Percentiles rank a stretch among this genome's conserved stretches.
These are phyloP conservation scores for Atkinsonella hypoxylon DNA, from an alignment of 2,329 filamentous ascomycete genomes.

Conservation along the genomic window DNA sequence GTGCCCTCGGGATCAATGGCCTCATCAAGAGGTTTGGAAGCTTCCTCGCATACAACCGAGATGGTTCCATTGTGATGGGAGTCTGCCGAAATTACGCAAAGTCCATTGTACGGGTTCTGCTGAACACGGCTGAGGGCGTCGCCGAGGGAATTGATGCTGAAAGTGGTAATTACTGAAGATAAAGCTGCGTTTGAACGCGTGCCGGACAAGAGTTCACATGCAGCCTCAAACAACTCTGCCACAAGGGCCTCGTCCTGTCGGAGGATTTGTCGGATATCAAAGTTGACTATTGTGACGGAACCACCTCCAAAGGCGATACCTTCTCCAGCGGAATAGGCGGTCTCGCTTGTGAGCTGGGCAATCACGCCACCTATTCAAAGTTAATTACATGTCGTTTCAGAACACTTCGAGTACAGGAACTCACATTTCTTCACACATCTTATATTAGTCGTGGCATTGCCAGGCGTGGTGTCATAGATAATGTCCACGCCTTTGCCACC, in stretches of 20 bases:
- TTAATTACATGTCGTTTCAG: not conserved
- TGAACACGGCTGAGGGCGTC: slow-evolving; percentile 17
- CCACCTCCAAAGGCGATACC: not conserved
- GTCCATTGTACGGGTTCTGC: slow-evolving; percentile 15
- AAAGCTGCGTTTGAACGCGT: not conserved
- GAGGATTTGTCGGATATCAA: slow-evolving; percentile 22
- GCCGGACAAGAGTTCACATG: slow-evolving; percentile 7
- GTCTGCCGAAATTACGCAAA: slow-evolving; percentile 10
- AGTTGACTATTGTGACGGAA: slow-evolving; percentile 18
- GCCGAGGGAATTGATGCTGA: slow-evolving; percentile 13
- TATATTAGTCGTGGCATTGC: slow-evolving; percentile 19
- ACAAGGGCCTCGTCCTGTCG: slow-evolving; percentile 20
- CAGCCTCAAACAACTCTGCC: slow-evolving; percentile 15
- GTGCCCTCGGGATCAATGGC: slow-evolving; percentile 26
- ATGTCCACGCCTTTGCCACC: slow-evolving; percentile 26
- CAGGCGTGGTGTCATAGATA: slow-evolving; percentile 33
- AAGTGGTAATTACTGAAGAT: not conserved
- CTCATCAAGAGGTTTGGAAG: slow-evolving; percentile 16
- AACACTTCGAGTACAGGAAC: slow-evolving; percentile 6
- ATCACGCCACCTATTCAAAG: slow-evolving; percentile 18
- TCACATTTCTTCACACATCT: slow-evolving; percentile 25
- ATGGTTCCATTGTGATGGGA: slow-evolving; percentile 10
- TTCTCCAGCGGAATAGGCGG: slow-evolving; percentile 8
- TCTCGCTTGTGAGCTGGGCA: slow-evolving; percentile 19
- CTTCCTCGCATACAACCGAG: slow-evolving; percentile 12